Base-by-base conservation (phyloP, 2,329 filamentous ascomycete genomes). In the Penicillium verrucosum region DNA sequence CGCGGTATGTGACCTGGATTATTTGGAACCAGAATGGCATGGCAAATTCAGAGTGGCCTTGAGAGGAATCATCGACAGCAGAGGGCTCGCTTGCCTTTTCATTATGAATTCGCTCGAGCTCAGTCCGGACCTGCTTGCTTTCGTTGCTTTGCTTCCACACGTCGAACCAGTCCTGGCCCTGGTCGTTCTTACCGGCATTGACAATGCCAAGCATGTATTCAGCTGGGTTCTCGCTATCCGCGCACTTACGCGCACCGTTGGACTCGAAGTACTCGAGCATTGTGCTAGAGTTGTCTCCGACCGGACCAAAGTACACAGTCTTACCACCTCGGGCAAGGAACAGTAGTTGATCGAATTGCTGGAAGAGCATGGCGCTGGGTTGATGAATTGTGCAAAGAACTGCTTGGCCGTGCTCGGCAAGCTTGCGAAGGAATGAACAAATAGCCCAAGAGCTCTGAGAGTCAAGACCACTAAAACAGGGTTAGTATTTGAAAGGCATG, bases 351-450 rank as follows among this genome's bases (percentile, higher is more conserved):
- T 88, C 85, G 47, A 87, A 96, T 57, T 90, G 85, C 72, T 96
- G 89, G 78, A 97, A 96, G 45, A 96, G 81, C 79, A 95, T 90
- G 38, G 91, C 90, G 12, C 89, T 93, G 14, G 92, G 92, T 72
- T 97, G 92, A 72, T 97, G 92, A 59, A 97, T 96, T 0, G 92
- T 96, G 75, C 90, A 95, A 14, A 97, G 84, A 68, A 97, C 88
- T 25, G 92, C 91, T 72, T 94, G 90, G 10, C 92, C 92, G 56
- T 85, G 87, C 72, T 93, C 89, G 64, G 91, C 90, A 36, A 97
- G 80, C 76, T 93, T 95, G 73, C 93, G 87, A 38, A 97, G 82
- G 23, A 96, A 83, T 65, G 88, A 85, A 49, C 90, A 82, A 68
- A 96, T 96, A 60, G 90, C 88, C 90, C 90, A 96, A 1, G 91